These are phyloP conservation scores for Antrodiella citrinella DNA, from an alignment of 768 basidiomycete species.

Conservation along the genomic window DNA sequence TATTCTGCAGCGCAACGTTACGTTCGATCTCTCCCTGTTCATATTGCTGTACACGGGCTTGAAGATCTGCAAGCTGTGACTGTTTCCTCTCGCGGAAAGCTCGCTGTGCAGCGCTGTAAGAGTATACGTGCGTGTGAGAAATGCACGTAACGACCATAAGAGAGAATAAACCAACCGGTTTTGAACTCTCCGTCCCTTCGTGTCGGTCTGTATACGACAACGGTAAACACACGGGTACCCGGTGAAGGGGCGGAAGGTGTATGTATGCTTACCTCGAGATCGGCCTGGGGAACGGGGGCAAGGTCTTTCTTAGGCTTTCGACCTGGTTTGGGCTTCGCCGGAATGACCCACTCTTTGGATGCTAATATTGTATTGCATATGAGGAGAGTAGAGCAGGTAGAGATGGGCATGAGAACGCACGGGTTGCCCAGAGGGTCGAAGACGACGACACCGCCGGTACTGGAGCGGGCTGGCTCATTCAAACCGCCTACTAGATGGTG, in stretches of 20 bases:
- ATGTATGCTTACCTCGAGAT: slow-evolving; percentile 38
- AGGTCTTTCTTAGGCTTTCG: slow-evolving; percentile 78
- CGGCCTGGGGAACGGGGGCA: slow-evolving; percentile 16
- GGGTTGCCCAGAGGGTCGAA: slow-evolving; percentile 67
- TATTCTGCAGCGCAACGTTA: slow-evolving; percentile 74
- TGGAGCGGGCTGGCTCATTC: slow-evolving; percentile 23
- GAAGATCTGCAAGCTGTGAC: slow-evolving; percentile 79
- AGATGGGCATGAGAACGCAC: slow-evolving; percentile 28
- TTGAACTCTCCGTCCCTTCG: slow-evolving; percentile 64
- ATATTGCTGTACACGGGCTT: slow-evolving; percentile 76
- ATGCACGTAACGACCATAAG: not conserved
- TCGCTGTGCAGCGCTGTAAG: slow-evolving; percentile 70
- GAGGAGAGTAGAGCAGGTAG: not conserved
- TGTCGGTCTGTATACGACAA: slow-evolving; percentile 28
- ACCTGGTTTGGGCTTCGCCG: slow-evolving; percentile 80
- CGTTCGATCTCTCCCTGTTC: slow-evolving; percentile 90
- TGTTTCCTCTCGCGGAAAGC: slow-evolving; percentile 89
- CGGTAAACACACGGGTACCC: slow-evolving; percentile 6
- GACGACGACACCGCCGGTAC: slow-evolving; percentile 36
- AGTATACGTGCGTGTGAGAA: slow-evolving; percentile 7
- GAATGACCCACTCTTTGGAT: slow-evolving; percentile 87
- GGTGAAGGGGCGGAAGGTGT: not conserved
- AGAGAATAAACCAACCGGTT: slow-evolving; percentile 43
- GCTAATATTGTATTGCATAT: slow-evolving; percentile 32
- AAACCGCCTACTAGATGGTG: not conserved